Evolutionary conservation across 2,329 filamentous ascomycete genomes (phyloP), one percentile per base, ranked within the genome.

Genomic region (Cladorrhinum sp.): DNA sequence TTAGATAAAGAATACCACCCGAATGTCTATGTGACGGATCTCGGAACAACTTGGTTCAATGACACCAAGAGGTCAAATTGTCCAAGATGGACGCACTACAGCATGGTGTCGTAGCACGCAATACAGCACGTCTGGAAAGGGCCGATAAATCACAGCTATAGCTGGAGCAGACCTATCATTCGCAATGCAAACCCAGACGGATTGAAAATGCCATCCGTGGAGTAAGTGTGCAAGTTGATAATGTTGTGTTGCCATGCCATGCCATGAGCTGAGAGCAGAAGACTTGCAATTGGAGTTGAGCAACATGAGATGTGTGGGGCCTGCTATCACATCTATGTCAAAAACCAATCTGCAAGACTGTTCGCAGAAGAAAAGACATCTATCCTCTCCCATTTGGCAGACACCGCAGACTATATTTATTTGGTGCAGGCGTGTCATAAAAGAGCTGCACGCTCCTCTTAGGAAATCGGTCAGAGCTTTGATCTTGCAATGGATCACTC

Each of bases 101-200:
- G 36, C 16, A 41, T 41, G 25, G 36, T 45, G 41, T 45, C 8
- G 41, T 18, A 45, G 41, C 32, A 45, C 10, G 41, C 41, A 45
- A n/a, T 20, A 18, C 53, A 56, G 22, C 53, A 56, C 23, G 41
- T n/a, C 32, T 18, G 53, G 38, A 56, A 56, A 56, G 53, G 53
- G 38, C 53, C 53, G 53, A 56, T 56, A 56, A 27, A 38, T 16
- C 49, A 20, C 18, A 24, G 22, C 49, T 2, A n/a, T 27, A 9
- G 20, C 49, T 50, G 20, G 20, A 50, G 13, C 22, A 25, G n/a
- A 51, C 23, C n/a, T 57, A 18, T 24, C 45, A 36, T 45, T 53
- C 52, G 56, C 60, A 62, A 23, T 61, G 59, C 45, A 50, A 45
- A 13, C 59, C 54, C 29, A 23, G 8, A 5, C 27, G 16, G 24